Percentiles rank a stretch among this genome's conserved stretches.
Conservation (phyloP, 441 rosid species). For the Hypseocharis bilobata region DNA sequence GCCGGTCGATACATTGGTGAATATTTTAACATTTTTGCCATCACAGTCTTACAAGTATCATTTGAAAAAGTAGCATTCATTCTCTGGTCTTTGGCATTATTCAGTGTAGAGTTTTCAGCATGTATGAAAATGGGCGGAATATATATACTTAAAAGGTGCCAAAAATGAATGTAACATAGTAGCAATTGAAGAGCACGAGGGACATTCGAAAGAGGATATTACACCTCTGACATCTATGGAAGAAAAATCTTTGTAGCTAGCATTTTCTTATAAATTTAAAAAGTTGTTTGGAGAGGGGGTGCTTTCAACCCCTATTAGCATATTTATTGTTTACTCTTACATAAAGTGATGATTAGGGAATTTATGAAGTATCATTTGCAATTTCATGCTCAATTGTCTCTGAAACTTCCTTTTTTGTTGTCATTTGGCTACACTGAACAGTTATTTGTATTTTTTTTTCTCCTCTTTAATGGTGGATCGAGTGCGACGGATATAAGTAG, state of each 20-base stretch:
- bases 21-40: constrained; percentile 20
- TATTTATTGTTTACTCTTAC: constrained; percentile 16
- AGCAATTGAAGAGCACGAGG: constrained; percentile 21
- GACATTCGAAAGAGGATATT: constrained; percentile 12
- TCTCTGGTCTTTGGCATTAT: constrained; percentile 28
- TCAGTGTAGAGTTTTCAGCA: constrained; percentile 19
- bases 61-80: constrained; percentile 28
- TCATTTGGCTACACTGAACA: not conserved
- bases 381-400: not conserved
- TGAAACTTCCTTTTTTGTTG: not conserved
- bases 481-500: too few species aligned
- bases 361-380: constrained; percentile 7
- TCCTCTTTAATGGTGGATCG: not conserved
- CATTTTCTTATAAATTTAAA: constrained; percentile 4
- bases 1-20: constrained; percentile 16
- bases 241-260: constrained; percentile 8
- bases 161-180: constrained; percentile 35
- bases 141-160: constrained; percentile 21
- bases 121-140: constrained; percentile 16
- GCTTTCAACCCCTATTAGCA: constrained; percentile 13
- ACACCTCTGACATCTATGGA: constrained; percentile 19
- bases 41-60: constrained; percentile 15
- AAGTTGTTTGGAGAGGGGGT: constrained; percentile 18
- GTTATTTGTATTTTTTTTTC: not conserved
- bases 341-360: constrained; percentile 19